phyloP scores from a whole-genome alignment of 1,284 basidiomycete species.

The Apiotrichum sp. region DNA sequence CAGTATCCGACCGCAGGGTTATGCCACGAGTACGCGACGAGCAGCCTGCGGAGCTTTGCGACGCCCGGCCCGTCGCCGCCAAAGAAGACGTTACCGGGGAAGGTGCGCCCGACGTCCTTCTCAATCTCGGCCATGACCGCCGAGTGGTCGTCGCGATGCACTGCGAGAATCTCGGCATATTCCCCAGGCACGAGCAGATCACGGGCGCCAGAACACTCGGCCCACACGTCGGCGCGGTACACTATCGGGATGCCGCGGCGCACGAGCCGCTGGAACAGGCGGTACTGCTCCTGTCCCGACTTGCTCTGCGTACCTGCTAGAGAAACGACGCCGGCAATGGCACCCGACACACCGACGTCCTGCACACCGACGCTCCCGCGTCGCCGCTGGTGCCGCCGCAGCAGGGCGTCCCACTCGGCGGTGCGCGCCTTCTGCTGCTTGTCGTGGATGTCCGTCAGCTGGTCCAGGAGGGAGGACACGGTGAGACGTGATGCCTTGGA shows the following conservation, averaged over 20 bases:
- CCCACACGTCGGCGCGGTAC: constrained; percentile 70
- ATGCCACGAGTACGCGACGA: constrained; percentile 84
- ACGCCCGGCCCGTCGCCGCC: constrained; percentile 55
- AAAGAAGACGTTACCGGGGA: constrained; percentile 55
- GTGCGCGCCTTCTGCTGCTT: constrained; percentile 65
- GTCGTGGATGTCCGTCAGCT: constrained; percentile 81
- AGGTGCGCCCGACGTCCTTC: constrained; percentile 83
- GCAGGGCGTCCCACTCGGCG: constrained; percentile 82
- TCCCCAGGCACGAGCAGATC: constrained; percentile 88
- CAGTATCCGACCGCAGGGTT: constrained; percentile 74
- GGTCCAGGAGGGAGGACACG: constrained; percentile 67
- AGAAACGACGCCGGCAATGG: constrained; percentile 9
- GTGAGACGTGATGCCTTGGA: constrained; percentile 54
- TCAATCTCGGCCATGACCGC: constrained; percentile 76
- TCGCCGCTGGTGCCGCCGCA: constrained; percentile 49
- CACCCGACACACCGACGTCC: constrained; percentile 17
- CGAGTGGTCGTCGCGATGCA: constrained; percentile 54
- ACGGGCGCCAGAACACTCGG: constrained; percentile 81
- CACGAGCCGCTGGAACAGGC: constrained; percentile 71
- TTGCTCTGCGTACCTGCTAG: constrained; percentile 56
- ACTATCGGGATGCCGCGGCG: constrained; percentile 78
- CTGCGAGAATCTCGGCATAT: constrained; percentile 72
- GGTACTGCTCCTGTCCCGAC: constrained; percentile 63
- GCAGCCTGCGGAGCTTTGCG: constrained; percentile 77
- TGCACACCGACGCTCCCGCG: constrained; percentile 10